phyloP scores from a whole-genome alignment of 129 eudicot species.

The Deinandra increscens region DNA sequence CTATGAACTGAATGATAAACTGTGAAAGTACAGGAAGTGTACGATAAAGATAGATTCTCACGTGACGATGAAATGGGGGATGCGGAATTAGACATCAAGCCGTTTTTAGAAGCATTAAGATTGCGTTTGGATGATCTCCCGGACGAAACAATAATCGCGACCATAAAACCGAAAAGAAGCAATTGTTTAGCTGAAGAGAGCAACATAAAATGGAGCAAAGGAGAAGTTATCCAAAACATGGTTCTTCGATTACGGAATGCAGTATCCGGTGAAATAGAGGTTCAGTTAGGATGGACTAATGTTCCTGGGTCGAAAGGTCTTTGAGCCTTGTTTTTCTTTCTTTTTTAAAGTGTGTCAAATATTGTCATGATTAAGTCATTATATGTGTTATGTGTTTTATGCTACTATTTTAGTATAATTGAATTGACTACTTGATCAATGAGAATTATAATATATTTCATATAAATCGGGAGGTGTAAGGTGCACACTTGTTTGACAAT shows the following conservation, averaged over 20 bases:
- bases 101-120: constrained; percentile 41
- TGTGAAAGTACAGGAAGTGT: constrained; percentile 37
- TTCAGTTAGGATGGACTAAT: constrained; percentile 48
- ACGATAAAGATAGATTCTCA: constrained; percentile 47
- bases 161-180: constrained; percentile 42
- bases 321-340: background rate
- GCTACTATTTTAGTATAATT: no score
- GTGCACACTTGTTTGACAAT: no score
- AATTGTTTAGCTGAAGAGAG: constrained; percentile 60
- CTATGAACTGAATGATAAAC: background rate
- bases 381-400: no score
- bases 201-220: constrained; percentile 37
- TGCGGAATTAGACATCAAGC: constrained; percentile 50
- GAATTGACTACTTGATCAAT: no score
- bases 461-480: no score
- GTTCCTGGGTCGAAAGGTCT: constrained; percentile 46
- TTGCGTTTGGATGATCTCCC: constrained; percentile 35
- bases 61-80: constrained; percentile 55
- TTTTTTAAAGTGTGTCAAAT: background rate
- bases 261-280: constrained; percentile 47
- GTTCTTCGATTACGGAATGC: constrained; percentile 44
- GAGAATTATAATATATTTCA: no score
- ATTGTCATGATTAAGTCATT: background rate
- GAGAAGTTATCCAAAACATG: constrained; percentile 49
- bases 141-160: constrained; percentile 40